Evolutionary conservation across 164 flowering plant genomes (phyloP).

Genomic region (Liriodendron chinense): DNA sequence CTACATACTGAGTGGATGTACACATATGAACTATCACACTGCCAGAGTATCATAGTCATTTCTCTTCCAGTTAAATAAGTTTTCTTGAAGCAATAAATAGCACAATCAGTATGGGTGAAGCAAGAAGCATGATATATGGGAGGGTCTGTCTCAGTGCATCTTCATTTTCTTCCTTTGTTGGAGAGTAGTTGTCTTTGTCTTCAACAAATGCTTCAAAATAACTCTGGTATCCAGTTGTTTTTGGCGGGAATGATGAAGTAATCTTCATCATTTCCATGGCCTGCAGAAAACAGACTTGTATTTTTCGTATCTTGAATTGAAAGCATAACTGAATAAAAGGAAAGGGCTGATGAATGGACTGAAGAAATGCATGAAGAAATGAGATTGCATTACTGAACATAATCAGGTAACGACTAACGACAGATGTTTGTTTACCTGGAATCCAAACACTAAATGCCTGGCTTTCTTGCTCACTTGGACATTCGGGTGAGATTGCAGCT

Average conservation of each 20-base stretch:
- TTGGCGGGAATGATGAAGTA: slow-evolving; percentile 26
- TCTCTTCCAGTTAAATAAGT: slow-evolving; percentile 17
- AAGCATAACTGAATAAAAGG: background rate
- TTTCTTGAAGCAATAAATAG: slow-evolving; percentile 47
- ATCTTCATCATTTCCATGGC: slow-evolving; percentile 93
- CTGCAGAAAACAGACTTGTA: slow-evolving; percentile 28
- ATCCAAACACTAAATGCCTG: slow-evolving; percentile 58
- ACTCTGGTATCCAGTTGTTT: slow-evolving; percentile 46
- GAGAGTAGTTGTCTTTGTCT: slow-evolving; percentile 34
- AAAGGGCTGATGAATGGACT: background rate
- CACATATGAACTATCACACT: background rate
- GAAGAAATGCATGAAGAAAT: background rate
- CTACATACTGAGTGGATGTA: too few relatives aligned
- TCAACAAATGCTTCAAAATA: slow-evolving; percentile 77
- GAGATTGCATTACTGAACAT: background rate
- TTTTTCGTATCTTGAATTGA: background rate
- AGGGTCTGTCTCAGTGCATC: slow-evolving; percentile 43
- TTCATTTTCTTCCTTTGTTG: slow-evolving; percentile 34
- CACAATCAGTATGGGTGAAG: slow-evolving; percentile 61
- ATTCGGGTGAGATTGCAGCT: slow-evolving; percentile 78
- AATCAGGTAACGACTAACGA: too few relatives aligned
- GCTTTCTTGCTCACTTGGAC: slow-evolving; percentile 75
- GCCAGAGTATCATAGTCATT: background rate
- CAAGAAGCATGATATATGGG: slow-evolving; percentile 63
- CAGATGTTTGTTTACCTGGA: slow-evolving; percentile 47